Conservation (phyloP, 371 early-diverging fungal species). For the Syncephalis plumigaleata region DNA sequence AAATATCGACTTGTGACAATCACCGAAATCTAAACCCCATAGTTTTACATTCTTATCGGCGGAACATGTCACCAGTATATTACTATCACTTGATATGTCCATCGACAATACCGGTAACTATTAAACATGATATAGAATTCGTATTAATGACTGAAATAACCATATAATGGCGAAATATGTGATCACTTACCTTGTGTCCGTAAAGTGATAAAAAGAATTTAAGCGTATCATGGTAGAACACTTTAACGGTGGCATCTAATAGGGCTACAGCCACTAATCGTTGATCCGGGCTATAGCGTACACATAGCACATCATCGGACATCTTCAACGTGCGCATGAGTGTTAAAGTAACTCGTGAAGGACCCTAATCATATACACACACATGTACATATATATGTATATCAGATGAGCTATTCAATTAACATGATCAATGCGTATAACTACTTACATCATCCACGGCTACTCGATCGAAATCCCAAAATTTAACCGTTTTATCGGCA, state of each 20-base stretch:
- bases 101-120: slow-evolving; percentile 79
- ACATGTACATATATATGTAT: too few species aligned
- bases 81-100: slow-evolving; percentile 89
- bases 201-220: slow-evolving; percentile 91
- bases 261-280: slow-evolving; percentile 78
- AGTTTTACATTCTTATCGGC: slow-evolving; percentile 94
- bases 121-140: not conserved
- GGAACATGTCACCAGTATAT: slow-evolving; percentile 73
- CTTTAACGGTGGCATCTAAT: slow-evolving; percentile 88
- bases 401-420: too few species aligned
- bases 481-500: slow-evolving; percentile 89
- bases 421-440: too few species aligned
- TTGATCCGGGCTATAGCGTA: slow-evolving; percentile 69
- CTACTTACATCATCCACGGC: slow-evolving; percentile 10
- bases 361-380: too few species aligned
- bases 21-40: slow-evolving; percentile 97
- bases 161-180: too few species aligned
- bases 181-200: slow-evolving; percentile 63
- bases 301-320: slow-evolving; percentile 82
- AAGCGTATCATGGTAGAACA: slow-evolving; percentile 87
- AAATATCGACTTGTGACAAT: slow-evolving; percentile 86
- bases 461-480: slow-evolving; percentile 77
- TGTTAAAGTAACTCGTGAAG: slow-evolving; percentile 40
- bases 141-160: not conserved
- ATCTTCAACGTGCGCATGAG: slow-evolving; percentile 83